phyloP scores from a whole-genome alignment of 2,329 filamentous ascomycete genomes.

The Juglanconis sp. region DNA sequence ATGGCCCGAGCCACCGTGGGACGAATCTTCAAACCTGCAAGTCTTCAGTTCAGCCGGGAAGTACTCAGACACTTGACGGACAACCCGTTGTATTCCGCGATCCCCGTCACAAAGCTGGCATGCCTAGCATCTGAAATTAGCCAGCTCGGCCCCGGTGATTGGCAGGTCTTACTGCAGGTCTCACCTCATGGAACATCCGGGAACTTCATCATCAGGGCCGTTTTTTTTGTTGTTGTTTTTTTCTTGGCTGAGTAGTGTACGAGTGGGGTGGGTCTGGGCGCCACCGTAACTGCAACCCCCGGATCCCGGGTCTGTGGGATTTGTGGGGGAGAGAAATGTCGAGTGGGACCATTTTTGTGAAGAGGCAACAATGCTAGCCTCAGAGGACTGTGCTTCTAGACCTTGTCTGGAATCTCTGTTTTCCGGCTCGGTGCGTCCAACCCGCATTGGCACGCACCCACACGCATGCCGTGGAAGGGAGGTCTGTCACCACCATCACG shows the following conservation, averaged over 20 bases:
- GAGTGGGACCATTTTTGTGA: neutral
- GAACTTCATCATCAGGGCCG: too few species aligned
- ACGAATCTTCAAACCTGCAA: neutral
- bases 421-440: neutral
- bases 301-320: slow-evolving; percentile 2
- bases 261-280: neutral
- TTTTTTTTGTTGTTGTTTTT: neutral
- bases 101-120: too few species aligned
- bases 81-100: neutral
- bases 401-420: neutral
- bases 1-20: slow-evolving; percentile 2
- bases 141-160: neutral
- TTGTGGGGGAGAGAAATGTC: neutral
- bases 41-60: neutral
- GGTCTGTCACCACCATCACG: neutral
- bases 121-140: neutral
- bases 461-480: neutral
- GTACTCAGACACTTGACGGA: neutral
- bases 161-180: too few species aligned
- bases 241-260: neutral
- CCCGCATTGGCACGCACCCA: neutral
- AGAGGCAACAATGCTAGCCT: neutral
- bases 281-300: slow-evolving; percentile 12
- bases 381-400: neutral
- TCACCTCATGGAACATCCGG: too few species aligned